A percentile compares a stretch with the other conserved stretches of the same genome.
Evolutionary conservation across 176 grass and related monocot species (phyloP).

Genomic region (Triticum urartu): DNA sequence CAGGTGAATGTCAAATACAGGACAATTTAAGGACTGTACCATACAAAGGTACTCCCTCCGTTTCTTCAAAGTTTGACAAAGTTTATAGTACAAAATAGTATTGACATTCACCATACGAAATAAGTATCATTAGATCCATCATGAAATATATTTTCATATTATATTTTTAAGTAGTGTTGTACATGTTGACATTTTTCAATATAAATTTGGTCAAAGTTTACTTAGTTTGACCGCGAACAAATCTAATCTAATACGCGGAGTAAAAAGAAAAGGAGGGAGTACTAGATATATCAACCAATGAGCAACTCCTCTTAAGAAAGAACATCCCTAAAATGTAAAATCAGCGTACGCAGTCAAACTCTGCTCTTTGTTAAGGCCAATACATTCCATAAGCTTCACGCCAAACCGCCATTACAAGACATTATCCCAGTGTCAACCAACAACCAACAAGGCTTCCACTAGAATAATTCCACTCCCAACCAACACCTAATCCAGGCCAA

Average conservation of each 20-base stretch:
- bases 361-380: neutral
- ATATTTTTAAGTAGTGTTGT: no score
- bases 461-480: slow-evolving; percentile 31
- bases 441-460: slow-evolving; percentile 20
- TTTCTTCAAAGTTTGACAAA: no score
- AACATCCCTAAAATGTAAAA: neutral
- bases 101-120: no score
- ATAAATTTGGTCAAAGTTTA: no score
- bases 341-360: neutral
- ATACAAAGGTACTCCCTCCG: no score
- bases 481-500: slow-evolving; percentile 26
- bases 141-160: no score
- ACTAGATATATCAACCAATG: neutral
- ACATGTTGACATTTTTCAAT: no score
- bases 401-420: neutral
- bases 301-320: neutral
- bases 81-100: no score
- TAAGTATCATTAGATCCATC: no score
- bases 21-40: no score
- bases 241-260: no score
- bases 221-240: no score
- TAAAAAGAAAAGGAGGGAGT: neutral
- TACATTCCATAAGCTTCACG: neutral
- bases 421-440: slow-evolving; percentile 16
- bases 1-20: neutral